Evolutionary conservation across 441 rosid genomes (phyloP).

Genomic region (Syzygium syzygioides): DNA sequence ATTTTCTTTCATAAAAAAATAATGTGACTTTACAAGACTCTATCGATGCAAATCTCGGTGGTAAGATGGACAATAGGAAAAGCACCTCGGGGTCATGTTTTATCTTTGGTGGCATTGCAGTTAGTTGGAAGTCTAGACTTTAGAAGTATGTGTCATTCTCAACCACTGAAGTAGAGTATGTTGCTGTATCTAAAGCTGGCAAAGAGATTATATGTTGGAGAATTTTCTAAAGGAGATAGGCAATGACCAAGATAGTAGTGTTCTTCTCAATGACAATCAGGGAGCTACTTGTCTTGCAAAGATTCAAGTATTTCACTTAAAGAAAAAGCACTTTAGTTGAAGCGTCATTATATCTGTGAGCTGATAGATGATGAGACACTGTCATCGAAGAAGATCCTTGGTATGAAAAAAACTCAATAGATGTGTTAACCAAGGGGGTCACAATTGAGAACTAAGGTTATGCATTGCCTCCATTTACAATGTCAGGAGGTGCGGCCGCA

Average conservation of each 20-base stretch:
- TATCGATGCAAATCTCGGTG: neutral
- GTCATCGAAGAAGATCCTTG: neutral
- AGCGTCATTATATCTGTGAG: neutral
- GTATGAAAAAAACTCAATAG: neutral
- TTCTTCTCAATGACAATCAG: neutral
- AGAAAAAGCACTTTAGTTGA: neutral
- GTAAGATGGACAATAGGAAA: neutral
- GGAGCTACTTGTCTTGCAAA: neutral
- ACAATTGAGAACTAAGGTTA: neutral
- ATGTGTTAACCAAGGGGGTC: neutral
- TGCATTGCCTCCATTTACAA: neutral
- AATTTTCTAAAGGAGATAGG: neutral
- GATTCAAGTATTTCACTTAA: neutral
- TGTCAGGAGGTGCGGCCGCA: neutral
- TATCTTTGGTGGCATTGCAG: neutral
- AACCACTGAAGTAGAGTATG: neutral
- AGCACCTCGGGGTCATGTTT: fast-evolving
- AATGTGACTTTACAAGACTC: neutral
- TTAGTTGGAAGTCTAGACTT: neutral
- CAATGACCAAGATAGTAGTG: neutral
- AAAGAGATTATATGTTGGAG: neutral
- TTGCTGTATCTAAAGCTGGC: neutral
- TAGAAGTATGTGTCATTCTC: neutral
- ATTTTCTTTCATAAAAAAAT: neutral
- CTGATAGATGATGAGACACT: neutral